phyloP scores from a whole-genome alignment of 2,329 filamentous ascomycete genomes.

The Penicillium corylophilum region DNA sequence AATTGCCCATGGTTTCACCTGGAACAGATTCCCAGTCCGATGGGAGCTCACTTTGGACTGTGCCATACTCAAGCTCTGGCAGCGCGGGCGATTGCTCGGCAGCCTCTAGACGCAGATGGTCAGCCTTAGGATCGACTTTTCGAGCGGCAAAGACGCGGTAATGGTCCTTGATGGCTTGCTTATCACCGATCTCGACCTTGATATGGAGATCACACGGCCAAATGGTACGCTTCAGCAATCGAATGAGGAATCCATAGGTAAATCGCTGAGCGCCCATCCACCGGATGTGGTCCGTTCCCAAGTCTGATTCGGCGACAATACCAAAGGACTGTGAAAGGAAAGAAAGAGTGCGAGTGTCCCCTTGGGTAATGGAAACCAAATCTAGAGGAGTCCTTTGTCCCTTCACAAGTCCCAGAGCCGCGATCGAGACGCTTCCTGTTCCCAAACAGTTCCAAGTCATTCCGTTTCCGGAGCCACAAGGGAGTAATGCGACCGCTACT shows the following conservation, averaged over 20 bases:
- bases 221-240: slow-evolving; percentile 70
- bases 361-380: slow-evolving; percentile 83
- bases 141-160: slow-evolving; percentile 56
- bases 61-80: slow-evolving; percentile 75
- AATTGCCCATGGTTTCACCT: slow-evolving; percentile 79
- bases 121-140: slow-evolving; percentile 28
- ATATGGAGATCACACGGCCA: slow-evolving; percentile 90
- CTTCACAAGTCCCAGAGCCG: slow-evolving; percentile 83
- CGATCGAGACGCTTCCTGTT: slow-evolving; percentile 69
- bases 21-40: slow-evolving; percentile 72
- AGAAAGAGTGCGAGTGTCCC: slow-evolving; percentile 69
- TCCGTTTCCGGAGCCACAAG: slow-evolving; percentile 91
- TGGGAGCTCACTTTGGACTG: slow-evolving; percentile 73
- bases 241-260: slow-evolving; percentile 76
- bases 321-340: slow-evolving; percentile 90
- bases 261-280: slow-evolving; percentile 92
- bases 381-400: slow-evolving; percentile 82
- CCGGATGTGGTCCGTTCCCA: slow-evolving; percentile 84
- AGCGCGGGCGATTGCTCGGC: slow-evolving; percentile 56
- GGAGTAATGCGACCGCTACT: slow-evolving; percentile 81
- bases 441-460: slow-evolving; percentile 89
- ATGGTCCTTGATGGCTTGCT: slow-evolving; percentile 69
- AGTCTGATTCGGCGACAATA: slow-evolving; percentile 83
- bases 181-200: slow-evolving; percentile 76
- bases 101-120: slow-evolving; percentile 29